Base-by-base conservation (phyloP, 2,329 filamentous ascomycete species). In the Aureobasidium lini region DNA sequence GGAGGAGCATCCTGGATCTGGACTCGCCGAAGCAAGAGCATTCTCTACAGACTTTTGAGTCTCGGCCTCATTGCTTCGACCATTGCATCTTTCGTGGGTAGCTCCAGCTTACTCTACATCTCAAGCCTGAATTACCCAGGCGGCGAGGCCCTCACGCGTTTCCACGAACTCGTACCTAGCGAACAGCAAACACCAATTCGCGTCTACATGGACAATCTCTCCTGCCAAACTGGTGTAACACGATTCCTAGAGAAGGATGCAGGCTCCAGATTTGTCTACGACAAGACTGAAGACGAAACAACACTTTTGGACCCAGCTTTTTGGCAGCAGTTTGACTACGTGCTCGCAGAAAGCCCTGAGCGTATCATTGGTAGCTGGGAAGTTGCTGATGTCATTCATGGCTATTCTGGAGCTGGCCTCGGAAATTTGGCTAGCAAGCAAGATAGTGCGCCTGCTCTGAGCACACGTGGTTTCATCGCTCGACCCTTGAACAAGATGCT, bases 91-190 rank as follows among this genome's bases (percentile, higher is more conserved):
- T 82, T 89, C 61, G 74, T 77, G 5, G 76, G 82, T 37, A 89
- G 87, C 60, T 77, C 79, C 3, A 80, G 75, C 34, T 84, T 95
- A 74, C 84, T 96, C 1, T 80, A 87, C 31, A 76, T 95, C 61
- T 96, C 91, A 0, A 87, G 89, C 13, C 84, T 95, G 60, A 99
- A 96, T 75, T 99, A 99, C 69, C 94, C 94, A 1, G 94, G 94
- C 49, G 94, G 90, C 23, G 83, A 89, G 61, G 94, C 92, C 2
- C 78, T 97, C 9, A 66, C 68, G 28, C 65, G 68, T 10, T 71
- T 81, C 1, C 76, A 79, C 61, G 61, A 64, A 28, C 43, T 66
- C 8, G 63, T 67, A 11, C 18, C 62, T 32, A 32, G 9, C 13
- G 6, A 9, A 16, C 15, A 29, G 15, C 16, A 18, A 8, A 18